These are phyloP conservation scores for Trichophyton benhamiae DNA, from an alignment of 2,329 filamentous ascomycete species.

Conservation along the genomic window DNA sequence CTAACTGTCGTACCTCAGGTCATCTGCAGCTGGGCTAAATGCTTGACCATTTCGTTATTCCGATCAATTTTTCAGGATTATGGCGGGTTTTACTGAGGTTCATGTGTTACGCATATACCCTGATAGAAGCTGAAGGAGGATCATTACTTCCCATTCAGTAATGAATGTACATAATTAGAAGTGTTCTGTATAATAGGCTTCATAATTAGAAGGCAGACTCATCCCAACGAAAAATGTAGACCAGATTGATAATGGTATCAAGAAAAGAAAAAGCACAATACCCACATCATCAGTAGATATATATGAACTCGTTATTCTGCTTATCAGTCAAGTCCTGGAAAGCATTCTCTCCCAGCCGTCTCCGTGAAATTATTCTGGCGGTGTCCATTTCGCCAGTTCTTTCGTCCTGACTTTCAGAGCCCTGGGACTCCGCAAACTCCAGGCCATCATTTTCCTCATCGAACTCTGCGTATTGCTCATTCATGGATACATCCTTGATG, in stretches of 20 bases:
- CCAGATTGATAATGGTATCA: background rate
- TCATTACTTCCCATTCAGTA: background rate
- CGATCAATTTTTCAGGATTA: background rate
- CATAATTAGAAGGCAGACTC: background rate
- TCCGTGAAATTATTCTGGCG: constrained; percentile 23
- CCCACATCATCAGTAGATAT: constrained; percentile 38
- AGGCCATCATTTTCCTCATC: constrained; percentile 20
- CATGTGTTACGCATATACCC: background rate
- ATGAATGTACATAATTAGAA: background rate
- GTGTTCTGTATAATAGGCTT: background rate
- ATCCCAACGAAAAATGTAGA: background rate
- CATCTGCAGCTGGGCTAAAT: background rate
- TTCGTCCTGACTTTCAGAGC: constrained; percentile 8
- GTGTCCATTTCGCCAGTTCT: background rate
- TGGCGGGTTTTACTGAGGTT: background rate
- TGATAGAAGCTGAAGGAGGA: background rate
- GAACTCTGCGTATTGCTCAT: constrained; percentile 20
- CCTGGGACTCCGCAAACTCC: background rate
- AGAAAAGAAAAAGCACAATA: too few species aligned
- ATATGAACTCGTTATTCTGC: constrained; percentile 57
- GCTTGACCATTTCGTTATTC: background rate
- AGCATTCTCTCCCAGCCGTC: constrained; percentile 29
- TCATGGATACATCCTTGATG: constrained; percentile 51
- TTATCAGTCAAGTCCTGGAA: constrained; percentile 52
- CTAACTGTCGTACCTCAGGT: background rate